phyloP scores from a whole-genome alignment of 305 asterid genomes.

The Rubia peregrina region DNA sequence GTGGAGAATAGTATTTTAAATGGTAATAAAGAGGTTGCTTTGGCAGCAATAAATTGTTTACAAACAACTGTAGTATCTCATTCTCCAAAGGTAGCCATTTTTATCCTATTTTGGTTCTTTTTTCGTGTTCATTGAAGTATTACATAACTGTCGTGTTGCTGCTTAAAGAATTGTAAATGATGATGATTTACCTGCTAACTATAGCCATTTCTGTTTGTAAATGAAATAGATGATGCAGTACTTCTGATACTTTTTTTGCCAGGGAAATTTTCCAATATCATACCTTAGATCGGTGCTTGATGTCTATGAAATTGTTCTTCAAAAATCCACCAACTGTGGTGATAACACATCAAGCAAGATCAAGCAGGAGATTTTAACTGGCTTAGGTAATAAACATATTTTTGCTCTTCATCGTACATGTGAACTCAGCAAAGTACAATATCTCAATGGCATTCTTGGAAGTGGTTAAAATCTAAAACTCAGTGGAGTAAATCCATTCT shows the following conservation, averaged over 20 bases:
- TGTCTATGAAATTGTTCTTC: constrained; percentile 75
- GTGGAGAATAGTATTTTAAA: constrained; percentile 75
- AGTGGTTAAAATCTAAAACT: neutral
- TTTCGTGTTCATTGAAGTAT: constrained; percentile 2
- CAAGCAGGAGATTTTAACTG: constrained; percentile 92
- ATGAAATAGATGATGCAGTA: constrained; percentile 9
- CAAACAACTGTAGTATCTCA: constrained; percentile 86
- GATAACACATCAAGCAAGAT: constrained; percentile 63
- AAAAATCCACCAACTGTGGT: constrained; percentile 43
- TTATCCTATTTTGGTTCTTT: constrained; percentile 8
- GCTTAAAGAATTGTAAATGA: neutral
- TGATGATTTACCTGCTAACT: neutral
- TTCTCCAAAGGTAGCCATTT: constrained; percentile 69
- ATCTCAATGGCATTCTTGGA: neutral
- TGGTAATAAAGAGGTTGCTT: constrained; percentile 92
- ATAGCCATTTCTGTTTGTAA: constrained; percentile 14
- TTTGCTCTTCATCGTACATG: constrained; percentile 10
- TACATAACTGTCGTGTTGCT: constrained; percentile 4
- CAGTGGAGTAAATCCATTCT: neutral
- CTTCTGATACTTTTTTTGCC: constrained; percentile 22
- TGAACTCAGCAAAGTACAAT: neutral
- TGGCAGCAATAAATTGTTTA: constrained; percentile 90
- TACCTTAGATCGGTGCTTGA: constrained; percentile 76
- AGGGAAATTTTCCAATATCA: constrained; percentile 78
- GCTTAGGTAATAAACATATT: constrained; percentile 64